phyloP scores from a whole-genome alignment of 179 eudicot species.

The Vitellaria paradoxa region DNA sequence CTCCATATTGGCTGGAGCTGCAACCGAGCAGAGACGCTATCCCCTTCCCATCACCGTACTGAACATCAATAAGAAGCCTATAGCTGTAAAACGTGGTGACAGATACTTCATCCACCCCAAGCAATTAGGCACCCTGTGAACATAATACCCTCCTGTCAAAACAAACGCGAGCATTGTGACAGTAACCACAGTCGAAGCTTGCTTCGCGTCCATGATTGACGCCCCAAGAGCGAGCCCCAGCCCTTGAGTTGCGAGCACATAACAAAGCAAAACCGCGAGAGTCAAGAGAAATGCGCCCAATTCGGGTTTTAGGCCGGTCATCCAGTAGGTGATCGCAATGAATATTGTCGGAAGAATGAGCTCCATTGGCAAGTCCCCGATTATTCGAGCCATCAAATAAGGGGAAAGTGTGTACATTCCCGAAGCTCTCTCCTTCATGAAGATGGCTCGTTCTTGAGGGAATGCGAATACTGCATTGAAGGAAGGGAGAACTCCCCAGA shows the following conservation, averaged over 20 bases:
- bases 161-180: constrained; percentile 90
- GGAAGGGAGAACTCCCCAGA: constrained; percentile 96
- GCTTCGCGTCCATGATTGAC: constrained; percentile 90
- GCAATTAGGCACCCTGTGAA: constrained; percentile 66
- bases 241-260: constrained; percentile 82
- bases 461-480: constrained; percentile 89
- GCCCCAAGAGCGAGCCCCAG: constrained; percentile 92
- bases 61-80: constrained; percentile 65
- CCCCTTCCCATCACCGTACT: constrained; percentile 58
- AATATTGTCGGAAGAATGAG: constrained; percentile 74
- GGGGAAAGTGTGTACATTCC: constrained; percentile 90
- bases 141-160: constrained; percentile 86
- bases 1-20: constrained; percentile 4
- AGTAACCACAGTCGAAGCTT: constrained; percentile 82
- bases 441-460: constrained; percentile 87
- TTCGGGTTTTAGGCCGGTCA: constrained; percentile 67
- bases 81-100: constrained; percentile 71
- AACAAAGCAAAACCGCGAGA: constrained; percentile 47
- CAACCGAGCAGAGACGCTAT: constrained; percentile 56
- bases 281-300: constrained; percentile 51
- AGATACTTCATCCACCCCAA: constrained; percentile 73
- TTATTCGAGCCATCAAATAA: constrained; percentile 78
- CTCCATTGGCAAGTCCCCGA: constrained; percentile 90
- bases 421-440: constrained; percentile 72
- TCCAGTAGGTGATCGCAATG: constrained; percentile 68